These are phyloP conservation scores for Tremellales sp. DNA, from an alignment of 1,284 basidiomycete genomes.

Conservation along the genomic window DNA sequence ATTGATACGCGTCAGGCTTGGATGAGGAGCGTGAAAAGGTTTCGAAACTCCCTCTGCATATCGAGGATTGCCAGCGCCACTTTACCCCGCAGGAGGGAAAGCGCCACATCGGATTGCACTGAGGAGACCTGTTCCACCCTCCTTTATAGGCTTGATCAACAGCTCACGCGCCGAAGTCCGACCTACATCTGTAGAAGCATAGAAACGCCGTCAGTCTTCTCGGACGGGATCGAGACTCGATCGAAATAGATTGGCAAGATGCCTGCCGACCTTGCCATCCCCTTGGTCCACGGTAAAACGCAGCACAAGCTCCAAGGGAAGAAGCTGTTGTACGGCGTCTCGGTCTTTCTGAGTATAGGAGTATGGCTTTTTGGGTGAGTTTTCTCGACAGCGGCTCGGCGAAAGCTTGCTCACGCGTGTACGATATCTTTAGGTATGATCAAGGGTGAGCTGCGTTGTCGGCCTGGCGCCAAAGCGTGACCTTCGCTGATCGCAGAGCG, in stretches of 20 bases:
- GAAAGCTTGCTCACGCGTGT: background rate
- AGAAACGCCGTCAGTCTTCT: no score
- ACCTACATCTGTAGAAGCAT: no score
- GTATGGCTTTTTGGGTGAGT: constrained; percentile 61
- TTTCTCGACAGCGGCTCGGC: background rate
- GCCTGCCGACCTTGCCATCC: constrained; percentile 31
- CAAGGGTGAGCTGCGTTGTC: constrained; percentile 63
- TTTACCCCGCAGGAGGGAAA: no score
- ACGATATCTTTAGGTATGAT: constrained; percentile 68
- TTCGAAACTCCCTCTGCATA: no score
- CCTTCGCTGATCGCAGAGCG: constrained; percentile 1
- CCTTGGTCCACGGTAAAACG: constrained; percentile 34
- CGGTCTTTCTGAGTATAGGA: constrained; percentile 50
- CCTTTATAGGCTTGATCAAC: no score
- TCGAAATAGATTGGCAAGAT: constrained; percentile 16
- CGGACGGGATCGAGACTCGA: no score
- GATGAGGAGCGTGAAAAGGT: no score
- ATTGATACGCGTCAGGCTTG: no score
- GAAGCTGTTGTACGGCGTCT: constrained; percentile 57
- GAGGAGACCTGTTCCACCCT: no score
- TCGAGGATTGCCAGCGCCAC: no score
- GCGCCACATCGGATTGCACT: no score
- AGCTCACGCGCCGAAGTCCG: no score
- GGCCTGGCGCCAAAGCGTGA: background rate
- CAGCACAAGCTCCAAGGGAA: constrained; percentile 66